Evolutionary conservation across 192 early-diverging fungal species (phyloP), one percentile per base, ranked within the genome.

Genomic region (Coemansia interrupta): DNA sequence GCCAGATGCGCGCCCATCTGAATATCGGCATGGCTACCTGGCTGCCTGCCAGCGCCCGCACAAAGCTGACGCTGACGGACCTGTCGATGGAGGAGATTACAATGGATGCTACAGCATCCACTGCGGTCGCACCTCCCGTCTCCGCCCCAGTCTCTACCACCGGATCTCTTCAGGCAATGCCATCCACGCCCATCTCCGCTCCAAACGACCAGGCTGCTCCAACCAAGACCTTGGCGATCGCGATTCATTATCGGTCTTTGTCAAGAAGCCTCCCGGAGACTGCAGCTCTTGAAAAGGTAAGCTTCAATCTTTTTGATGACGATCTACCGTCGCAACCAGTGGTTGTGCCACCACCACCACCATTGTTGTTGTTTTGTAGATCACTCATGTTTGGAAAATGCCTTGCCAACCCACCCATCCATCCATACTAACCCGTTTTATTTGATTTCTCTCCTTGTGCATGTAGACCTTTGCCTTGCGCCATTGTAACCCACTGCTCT

Each of bases 401-500:
- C 28, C 14, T 50, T 50, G 23, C 19, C 46, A 23, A 18, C 19
- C 23, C 28, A 20, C 45, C 22, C 11, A 47, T n/a, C n/a, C n/a
- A n/a, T 23, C 13, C 24, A 4, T 17, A n/a, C 28, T 50, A 3
- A 28, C 29, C 23, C 17, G 49, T 19, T 45, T 52, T 13, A 41
- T 52, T n/a, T 47, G 30, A 40, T 48, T 45, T 46, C 46, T 63
- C 36, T 56, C 32, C 10, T 4, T 23, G 23, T 39, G 20, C 29
- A 26, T 62, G 57, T 73, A 73, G 70, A 54, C 64, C 5, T n/a
- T 63, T 18, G 57, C 46, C 42, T 30, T 78, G 20, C 63, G 74
- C 3, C 68, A 78, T 56, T 18, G 42, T 2, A 78, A 78, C 45
- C 74, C 74, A 39, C 59, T 78, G 40, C 58, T 70, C 30, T 78